Percentiles rank a stretch among this genome's conserved stretches.
Evolutionary conservation across 257 asterid species (phyloP).

Genomic region (Solanum tarijense): DNA sequence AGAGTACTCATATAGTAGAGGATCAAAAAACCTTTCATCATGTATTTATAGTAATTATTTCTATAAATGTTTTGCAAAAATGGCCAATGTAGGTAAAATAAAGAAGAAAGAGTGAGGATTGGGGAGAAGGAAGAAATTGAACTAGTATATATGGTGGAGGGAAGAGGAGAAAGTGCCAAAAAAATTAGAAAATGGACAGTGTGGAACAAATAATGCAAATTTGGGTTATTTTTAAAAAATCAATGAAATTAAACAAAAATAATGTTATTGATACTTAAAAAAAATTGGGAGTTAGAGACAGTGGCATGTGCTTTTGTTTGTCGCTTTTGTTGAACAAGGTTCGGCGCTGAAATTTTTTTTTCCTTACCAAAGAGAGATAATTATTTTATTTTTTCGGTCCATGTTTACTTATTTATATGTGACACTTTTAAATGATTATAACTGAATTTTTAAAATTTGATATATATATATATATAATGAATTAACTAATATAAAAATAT

Average conservation of each 20-base stretch:
- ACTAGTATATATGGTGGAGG: conserved; percentile 56
- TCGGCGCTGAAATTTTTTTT: not conserved
- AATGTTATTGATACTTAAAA: not conserved
- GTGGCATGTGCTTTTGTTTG: conserved; percentile 76
- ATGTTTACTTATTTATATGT: not conserved
- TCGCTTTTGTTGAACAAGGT: conserved; percentile 23
- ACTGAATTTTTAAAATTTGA: too few relatives aligned
- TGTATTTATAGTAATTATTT: not conserved
- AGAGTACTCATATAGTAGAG: conserved; percentile 11
- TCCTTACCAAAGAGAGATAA: not conserved
- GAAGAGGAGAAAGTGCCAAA: conserved; percentile 30
- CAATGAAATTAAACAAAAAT: not conserved
- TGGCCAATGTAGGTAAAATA: conserved; percentile 1
- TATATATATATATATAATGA: too few relatives aligned
- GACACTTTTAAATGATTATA: too few relatives aligned
- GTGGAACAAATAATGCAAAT: conserved; percentile 31
- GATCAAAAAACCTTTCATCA: conserved; percentile 36
- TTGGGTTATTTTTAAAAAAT: not conserved
- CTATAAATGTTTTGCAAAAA: not conserved
- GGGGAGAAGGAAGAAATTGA: conserved; percentile 18
- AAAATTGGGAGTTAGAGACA: conserved; percentile 19
- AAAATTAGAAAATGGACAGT: conserved; percentile 17
- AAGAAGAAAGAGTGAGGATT: conserved; percentile 1
- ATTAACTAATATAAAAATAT: too few relatives aligned
- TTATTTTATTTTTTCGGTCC: not conserved